A percentile compares a stretch with the other conserved stretches of the same genome.
Conservation (phyloP, 176 grass and related monocot species). For the Alopecurus myosuroides region DNA sequence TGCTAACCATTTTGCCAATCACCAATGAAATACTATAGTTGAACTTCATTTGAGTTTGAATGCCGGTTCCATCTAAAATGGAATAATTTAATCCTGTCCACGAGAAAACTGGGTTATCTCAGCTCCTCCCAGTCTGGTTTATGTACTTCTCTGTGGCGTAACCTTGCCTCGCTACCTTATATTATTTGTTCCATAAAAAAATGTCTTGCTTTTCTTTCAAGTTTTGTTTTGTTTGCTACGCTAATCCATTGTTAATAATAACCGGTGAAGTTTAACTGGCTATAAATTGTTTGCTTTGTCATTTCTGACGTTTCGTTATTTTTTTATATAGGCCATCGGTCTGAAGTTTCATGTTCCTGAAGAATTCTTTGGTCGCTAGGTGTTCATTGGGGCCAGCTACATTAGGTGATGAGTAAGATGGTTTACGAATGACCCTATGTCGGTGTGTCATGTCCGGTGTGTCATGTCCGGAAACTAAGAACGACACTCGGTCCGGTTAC, state of each 20-base stretch:
- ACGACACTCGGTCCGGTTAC: not conserved
- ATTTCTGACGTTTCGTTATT: not conserved
- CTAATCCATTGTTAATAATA: not conserved
- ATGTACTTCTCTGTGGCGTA: not conserved
- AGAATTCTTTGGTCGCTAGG: conserved; percentile 50
- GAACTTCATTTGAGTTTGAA: not conserved
- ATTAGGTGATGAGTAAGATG: not conserved
- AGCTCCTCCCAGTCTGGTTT: not conserved
- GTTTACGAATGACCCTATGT: not conserved
- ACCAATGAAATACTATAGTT: not conserved
- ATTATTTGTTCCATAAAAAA: not conserved
- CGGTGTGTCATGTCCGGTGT: not conserved
- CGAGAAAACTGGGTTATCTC: not conserved
- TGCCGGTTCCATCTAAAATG: not conserved
- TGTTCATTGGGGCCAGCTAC: not conserved
- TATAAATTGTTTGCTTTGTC: not conserved
- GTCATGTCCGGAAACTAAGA: not conserved
- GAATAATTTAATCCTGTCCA: not conserved
- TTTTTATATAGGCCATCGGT: conserved; percentile 52
- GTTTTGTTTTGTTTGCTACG: not conserved
- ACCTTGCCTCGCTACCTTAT: not conserved
- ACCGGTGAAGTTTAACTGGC: not conserved
- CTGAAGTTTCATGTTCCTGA: conserved; percentile 74
- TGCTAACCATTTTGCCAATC: not conserved
- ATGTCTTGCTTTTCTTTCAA: not conserved